Evolutionary conservation across 768 basidiomycete genomes (phyloP), one percentile per base, ranked within the genome.

Genomic region (Russula virescens): DNA sequence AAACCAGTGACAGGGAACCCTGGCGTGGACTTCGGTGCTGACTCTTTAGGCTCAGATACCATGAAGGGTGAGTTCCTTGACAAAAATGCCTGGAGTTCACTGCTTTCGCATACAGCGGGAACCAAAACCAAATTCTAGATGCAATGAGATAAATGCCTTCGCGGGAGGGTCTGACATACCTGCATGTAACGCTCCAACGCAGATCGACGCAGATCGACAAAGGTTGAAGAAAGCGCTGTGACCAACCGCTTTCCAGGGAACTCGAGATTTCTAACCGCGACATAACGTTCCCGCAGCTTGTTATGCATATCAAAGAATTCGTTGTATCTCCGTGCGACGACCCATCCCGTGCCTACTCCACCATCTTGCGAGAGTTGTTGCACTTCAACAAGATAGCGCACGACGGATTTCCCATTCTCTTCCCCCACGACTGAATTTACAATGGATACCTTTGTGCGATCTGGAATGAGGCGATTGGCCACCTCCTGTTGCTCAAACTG

Each of bases 221-320:
- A 95, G 68, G 80, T 88, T n/a, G 84, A 85, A 21, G 93, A 91
- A 55, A 97, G 77, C n/a, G 87, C 82, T 5, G 91, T 82, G 13
- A 98, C 93, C 13, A 98, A 78, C n/a, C 89, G 83, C 74, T 98
- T 98, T 0, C 91, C 89, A 4, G 97, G 97, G 68, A 99, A 89
- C 66, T 98, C 94, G 51, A 94, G 79, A 63, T 79, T 79, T 65
- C 83, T 81, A 25, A 90, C 87, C 9, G 83, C 66, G 10, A 76
- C 73, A 69, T 88, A 87, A 49, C 84, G 83, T 52, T 97, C 97
- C 62, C 86, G 83, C 55, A 99, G 75, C 62, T 87, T 87, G 69
- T 85, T 88, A 71, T 97, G 91, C 81, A 98, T 87, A 58, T 82
- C 87, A 65, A 89, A 81, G 72, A 99, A 99, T 71, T 98, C 95